Base-by-base conservation (phyloP, 345 rosid genomes). In the Sapria himalayana region DNA sequence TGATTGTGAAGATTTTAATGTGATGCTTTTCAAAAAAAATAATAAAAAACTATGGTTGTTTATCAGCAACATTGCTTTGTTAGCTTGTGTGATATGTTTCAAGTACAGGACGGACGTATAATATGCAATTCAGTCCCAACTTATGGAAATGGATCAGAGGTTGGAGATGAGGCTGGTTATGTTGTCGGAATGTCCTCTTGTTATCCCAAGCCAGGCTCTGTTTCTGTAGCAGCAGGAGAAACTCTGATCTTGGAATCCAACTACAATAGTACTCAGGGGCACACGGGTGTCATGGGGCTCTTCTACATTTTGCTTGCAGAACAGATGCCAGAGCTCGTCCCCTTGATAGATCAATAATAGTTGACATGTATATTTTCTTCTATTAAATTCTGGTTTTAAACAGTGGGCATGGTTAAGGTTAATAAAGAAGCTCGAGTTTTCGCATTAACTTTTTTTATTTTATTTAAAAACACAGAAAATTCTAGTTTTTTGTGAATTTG, bases 151-250 rank as follows among this genome's bases (percentile, higher is more conserved):
- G 94, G 94, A 44, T 55, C 39, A 12, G 89, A 78, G 60, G 70
- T 73, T 9, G 97, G 97, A 45, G 69, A 86, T 15, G 97, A 86
- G 58, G 66, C 70, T 41, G 97, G 94, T 39, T 81, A 81, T 32
- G 52, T 86, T 12, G 92, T 86, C 15, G 97, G 97, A 55, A 81
- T 86, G 94, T 69, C 97, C 1, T 51, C 92, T 18, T 86, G 89
- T 65, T 78, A 78, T 56, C 92, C 85, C 22, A 43, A 58, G 19
- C 76, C 81, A 13, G 81, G 86, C 7, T 51, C 72, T 3, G 56
- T 78, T 43, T 72, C 56, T 71, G 64, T 86, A 38, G 51, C 41
- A 8, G 49, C 53, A 16, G 70, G 76, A 41, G 94, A 86, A 56
- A 70, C 59, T n/a, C 52, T 81, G 33, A 57, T 57, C 37, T 21